Percentiles rank a stretch among this genome's conserved stretches.
Conservation (phyloP, 208 protist species). For the Crithidia bombi region DNA sequence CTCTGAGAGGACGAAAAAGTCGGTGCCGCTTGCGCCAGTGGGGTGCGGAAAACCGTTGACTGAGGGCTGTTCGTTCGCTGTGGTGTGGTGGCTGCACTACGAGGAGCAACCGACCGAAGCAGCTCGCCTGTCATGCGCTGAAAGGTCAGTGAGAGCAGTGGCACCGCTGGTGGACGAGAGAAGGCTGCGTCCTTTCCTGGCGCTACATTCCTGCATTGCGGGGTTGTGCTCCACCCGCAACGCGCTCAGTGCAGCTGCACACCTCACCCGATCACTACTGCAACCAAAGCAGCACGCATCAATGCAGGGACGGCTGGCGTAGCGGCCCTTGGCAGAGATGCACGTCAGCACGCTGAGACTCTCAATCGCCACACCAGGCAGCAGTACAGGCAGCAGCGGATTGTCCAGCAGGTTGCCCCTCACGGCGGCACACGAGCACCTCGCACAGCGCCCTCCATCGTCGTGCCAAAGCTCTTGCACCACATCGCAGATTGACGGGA, state of each 20-base stretch:
- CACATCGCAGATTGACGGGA: constrained; percentile 11
- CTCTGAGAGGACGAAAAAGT: too few relatives aligned
- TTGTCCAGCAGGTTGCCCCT: constrained; percentile 23
- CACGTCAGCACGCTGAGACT: constrained; percentile 18
- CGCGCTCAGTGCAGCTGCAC: not conserved
- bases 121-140: constrained; percentile 9
- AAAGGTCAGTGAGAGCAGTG: not conserved
- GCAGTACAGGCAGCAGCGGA: constrained; percentile 15
- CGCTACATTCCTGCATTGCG: too few relatives aligned
- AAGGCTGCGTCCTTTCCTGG: too few relatives aligned
- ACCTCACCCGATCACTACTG: constrained; percentile 1
- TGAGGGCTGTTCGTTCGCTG: not conserved
- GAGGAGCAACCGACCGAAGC: not conserved
- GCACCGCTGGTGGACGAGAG: too few relatives aligned
- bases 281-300: constrained; percentile 26
- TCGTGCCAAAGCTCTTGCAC: constrained; percentile 9
- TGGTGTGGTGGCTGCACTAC: too few relatives aligned
- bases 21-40: too few relatives aligned
- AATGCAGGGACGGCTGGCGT: constrained; percentile 25
- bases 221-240: not conserved
- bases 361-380: constrained; percentile 11
- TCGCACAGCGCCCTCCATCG: constrained; percentile 22
- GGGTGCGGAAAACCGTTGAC: too few relatives aligned
- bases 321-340: constrained; percentile 11
- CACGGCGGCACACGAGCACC: constrained; percentile 12